A percentile compares a stretch with the other conserved stretches of the same genome.
phyloP scores from a whole-genome alignment of 768 basidiomycete genomes.

The Stropharia rugosoannulata region DNA sequence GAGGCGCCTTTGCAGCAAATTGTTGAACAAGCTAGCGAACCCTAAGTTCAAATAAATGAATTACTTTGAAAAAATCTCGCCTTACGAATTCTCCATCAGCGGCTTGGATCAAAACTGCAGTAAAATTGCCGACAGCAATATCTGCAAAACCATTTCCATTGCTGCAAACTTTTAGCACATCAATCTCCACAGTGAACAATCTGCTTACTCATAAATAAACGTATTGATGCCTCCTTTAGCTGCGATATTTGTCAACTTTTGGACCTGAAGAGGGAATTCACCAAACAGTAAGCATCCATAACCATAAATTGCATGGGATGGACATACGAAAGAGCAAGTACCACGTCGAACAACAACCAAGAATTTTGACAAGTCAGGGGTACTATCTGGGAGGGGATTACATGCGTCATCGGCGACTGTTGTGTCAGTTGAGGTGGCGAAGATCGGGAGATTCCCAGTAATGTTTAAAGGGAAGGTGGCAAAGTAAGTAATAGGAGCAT shows the following conservation, averaged over 20 bases:
- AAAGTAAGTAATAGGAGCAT: constrained; percentile 56
- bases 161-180: constrained; percentile 24
- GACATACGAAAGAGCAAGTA: constrained; percentile 51
- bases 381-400: constrained; percentile 47
- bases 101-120: constrained; percentile 49
- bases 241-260: constrained; percentile 52
- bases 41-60: constrained; percentile 1
- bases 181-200: not conserved
- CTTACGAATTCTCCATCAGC: constrained; percentile 56
- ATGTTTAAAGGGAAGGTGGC: constrained; percentile 45
- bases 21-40: constrained; percentile 43
- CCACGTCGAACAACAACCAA: constrained; percentile 60
- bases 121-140: constrained; percentile 45
- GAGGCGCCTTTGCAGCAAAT: constrained; percentile 40
- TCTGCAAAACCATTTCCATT: constrained; percentile 46
- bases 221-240: constrained; percentile 50
- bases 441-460: constrained; percentile 48
- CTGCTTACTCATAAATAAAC: constrained; percentile 54
- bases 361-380: constrained; percentile 52
- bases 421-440: constrained; percentile 56
- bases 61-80: constrained; percentile 1
- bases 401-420: constrained; percentile 60
- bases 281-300: not conserved
- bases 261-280: constrained; percentile 26
- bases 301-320: not conserved